Base-by-base conservation (phyloP, 441 rosid genomes). In the Jatropha multifida region DNA sequence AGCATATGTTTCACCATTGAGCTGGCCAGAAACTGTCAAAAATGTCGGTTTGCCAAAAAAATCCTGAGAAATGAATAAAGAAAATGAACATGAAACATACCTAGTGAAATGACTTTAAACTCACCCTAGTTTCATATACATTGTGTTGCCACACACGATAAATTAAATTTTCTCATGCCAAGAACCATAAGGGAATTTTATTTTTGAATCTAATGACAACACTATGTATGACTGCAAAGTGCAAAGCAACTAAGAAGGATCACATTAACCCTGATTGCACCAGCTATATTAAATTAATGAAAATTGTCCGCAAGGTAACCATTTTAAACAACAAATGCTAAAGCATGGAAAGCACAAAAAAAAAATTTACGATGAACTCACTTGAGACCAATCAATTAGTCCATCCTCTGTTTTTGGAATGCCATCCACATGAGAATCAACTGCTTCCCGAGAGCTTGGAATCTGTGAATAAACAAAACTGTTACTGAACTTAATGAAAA, bases 11-110 rank as follows among this genome's bases (percentile, higher is more conserved):
- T 95, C 98, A 70, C 89, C 99, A 86, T 95, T 95, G 61, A 93
- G 99, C 85, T 95, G 99, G 76, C 99, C 99, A 44, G 98, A 95
- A 74, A 95, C 98, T 2, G 98, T 93, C 85, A 95, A 86, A 88
- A 93, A 95, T 37, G 98, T 96, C 74, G 99, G 97, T 81, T 95
- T 95, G 71, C 92, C 97, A 77, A 95, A 95, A 86, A 93, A 95
- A 81, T 95, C 98, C 98, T 95, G 85, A 77, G 68, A 82, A 69
- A 71, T 59, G 5, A 81, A 66, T 77, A 8, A 46, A 71, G 63
- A 54, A 75, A 76, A 81, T 9, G 48, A 76, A 83, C 70, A 77
- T 46, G 15, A 72, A 67, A 72, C 71, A 51, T 74, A 65, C 15
- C 41, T 69, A 15, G 42, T 49, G 54, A 74, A 58, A 58, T 3